These are phyloP conservation scores for Yamadazyma conglobata DNA, from an alignment of 1,139 yeast genomes.

Conservation along the genomic window DNA sequence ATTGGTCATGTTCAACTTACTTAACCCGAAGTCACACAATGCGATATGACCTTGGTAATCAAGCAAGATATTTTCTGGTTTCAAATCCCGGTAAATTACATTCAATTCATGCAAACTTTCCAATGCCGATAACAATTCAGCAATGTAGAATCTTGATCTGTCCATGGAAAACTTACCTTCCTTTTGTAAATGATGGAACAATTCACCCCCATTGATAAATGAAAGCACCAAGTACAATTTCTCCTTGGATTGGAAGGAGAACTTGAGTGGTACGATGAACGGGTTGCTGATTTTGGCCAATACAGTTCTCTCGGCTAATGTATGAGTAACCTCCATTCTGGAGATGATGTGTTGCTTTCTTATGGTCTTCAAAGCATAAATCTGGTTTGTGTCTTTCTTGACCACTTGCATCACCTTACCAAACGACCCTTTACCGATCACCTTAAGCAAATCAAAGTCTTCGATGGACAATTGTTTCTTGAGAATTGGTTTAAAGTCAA, in stretches of 20 bases:
- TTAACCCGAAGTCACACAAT: slow-evolving; percentile 92
- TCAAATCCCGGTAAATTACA: slow-evolving; percentile 90
- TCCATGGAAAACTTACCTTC: slow-evolving; percentile 88
- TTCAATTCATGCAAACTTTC: slow-evolving; percentile 88
- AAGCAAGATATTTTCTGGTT: slow-evolving; percentile 89
- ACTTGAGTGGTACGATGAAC: slow-evolving; percentile 96
- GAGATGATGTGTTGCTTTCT: slow-evolving; percentile 93
- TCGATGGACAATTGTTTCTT: slow-evolving; percentile 75
- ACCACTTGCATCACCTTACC: slow-evolving; percentile 99
- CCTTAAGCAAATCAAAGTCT: slow-evolving; percentile 89
- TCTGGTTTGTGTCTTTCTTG: slow-evolving; percentile 89
- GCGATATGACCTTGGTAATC: slow-evolving; percentile 98
- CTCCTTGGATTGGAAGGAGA: slow-evolving; percentile 94
- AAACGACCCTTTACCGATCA: slow-evolving; percentile 95
- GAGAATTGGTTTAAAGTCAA: slow-evolving; percentile 73
- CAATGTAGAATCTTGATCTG: slow-evolving; percentile 88
- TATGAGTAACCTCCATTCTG: slow-evolving; percentile 92
- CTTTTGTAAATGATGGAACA: slow-evolving; percentile 89
- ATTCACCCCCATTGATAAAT: slow-evolving; percentile 95
- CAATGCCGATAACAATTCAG: slow-evolving; percentile 87
- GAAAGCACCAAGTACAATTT: slow-evolving; percentile 86
- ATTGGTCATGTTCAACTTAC: slow-evolving; percentile 89
- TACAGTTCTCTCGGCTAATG: slow-evolving; percentile 93
- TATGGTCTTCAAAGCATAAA: slow-evolving; percentile 89
- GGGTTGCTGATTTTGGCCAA: slow-evolving; percentile 91